A percentile compares a stretch with the other conserved stretches of the same genome.
phyloP scores from a whole-genome alignment of 441 rosid genomes.

The Corymbia calophylla region DNA sequence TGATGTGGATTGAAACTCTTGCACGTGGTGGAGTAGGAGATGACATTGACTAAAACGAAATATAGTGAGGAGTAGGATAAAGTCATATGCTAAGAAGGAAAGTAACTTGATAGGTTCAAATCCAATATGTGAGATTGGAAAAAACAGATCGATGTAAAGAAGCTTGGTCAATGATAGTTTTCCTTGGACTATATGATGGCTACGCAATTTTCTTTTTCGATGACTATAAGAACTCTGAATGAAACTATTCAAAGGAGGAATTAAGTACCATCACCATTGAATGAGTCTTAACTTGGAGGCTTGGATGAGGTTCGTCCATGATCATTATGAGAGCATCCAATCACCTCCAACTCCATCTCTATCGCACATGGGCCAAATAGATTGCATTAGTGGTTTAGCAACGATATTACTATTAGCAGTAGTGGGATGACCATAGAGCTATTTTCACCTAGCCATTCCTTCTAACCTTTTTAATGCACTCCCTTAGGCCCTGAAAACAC shows the following conservation, averaged over 20 bases:
- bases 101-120: neutral
- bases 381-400: neutral
- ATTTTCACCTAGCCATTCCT: neutral
- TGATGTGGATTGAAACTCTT: neutral
- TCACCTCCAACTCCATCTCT: neutral
- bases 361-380: too few relatives aligned
- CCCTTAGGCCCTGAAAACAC: neutral
- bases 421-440: neutral
- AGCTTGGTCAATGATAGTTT: neutral
- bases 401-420: too few relatives aligned
- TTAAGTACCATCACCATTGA: neutral
- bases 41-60: neutral
- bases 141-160: neutral
- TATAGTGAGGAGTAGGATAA: neutral
- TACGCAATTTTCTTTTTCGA: neutral
- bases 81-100: neutral
- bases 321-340: rapidly evolving
- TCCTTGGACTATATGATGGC: neutral
- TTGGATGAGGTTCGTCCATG: rapidly evolving
- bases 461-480: neutral
- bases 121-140: neutral
- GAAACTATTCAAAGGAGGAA: neutral
- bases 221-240: neutral
- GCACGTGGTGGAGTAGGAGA: neutral
- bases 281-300: neutral